Evolutionary conservation across 352 stramenopile species (phyloP).

Genomic region (Globisporangium parvum): DNA sequence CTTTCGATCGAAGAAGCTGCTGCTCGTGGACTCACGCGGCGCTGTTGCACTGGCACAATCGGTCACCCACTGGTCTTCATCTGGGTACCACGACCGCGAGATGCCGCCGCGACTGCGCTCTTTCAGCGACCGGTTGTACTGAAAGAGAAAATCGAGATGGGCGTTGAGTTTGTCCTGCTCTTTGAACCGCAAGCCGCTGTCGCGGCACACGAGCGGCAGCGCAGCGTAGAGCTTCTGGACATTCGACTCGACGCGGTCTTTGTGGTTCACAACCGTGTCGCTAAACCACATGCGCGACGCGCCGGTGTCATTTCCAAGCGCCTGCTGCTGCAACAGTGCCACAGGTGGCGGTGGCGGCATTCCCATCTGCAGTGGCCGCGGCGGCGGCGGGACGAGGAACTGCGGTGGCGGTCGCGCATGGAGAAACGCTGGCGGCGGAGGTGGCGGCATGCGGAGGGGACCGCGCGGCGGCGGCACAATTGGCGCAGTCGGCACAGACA

Average conservation of each 20-base stretch:
- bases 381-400: conserved; percentile 4
- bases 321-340: conserved; percentile 3
- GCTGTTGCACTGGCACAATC: conserved; percentile 61
- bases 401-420: conserved; percentile 5
- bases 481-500: conserved; percentile 13
- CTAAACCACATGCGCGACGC: conserved; percentile 83
- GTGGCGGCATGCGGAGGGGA: conserved; percentile 2
- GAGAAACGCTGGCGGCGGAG: conserved; percentile 2
- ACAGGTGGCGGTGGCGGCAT: conserved; percentile 5
- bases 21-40: conserved; percentile 66
- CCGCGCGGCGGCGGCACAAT: conserved; percentile 9
- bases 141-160: conserved; percentile 83
- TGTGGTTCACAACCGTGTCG: conserved; percentile 75
- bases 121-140: conserved; percentile 79
- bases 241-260: conserved; percentile 81
- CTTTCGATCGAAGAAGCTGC: conserved; percentile 70
- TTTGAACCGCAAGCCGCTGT: conserved; percentile 75
- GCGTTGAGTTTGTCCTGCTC: conserved; percentile 73
- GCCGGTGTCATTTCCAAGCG: conserved; percentile 17
- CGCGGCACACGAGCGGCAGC: conserved; percentile 71
- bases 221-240: conserved; percentile 83
- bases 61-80: conserved; percentile 76
- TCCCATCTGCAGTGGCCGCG: background rate
- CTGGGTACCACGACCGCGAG: conserved; percentile 77
- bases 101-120: conserved; percentile 77